Conservation (phyloP, 2,329 filamentous ascomycete genomes). For the Monosporascus sp. region DNA sequence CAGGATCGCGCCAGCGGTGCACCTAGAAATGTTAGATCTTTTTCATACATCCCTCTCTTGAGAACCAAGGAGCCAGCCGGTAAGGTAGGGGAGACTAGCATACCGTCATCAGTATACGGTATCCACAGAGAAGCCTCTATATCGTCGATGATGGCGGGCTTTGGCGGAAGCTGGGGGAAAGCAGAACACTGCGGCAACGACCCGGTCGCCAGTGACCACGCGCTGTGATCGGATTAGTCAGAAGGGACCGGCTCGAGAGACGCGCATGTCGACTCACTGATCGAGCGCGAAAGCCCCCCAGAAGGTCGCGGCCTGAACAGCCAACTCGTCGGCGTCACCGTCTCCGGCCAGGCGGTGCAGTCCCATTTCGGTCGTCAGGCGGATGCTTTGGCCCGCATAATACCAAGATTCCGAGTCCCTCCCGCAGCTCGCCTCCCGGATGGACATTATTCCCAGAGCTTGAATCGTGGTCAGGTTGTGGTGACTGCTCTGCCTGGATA, state of each 20-base stretch:
- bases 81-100: slow-evolving; percentile 16
- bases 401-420: slow-evolving; percentile 69
- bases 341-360: slow-evolving; percentile 51
- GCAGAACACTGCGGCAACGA: slow-evolving; percentile 55
- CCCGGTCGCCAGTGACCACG: slow-evolving; percentile 60
- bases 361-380: slow-evolving; percentile 67
- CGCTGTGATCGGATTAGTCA: slow-evolving; percentile 35
- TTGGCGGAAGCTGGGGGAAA: slow-evolving; percentile 51
- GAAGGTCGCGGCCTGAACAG: slow-evolving; percentile 54
- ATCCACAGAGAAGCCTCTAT: slow-evolving; percentile 57
- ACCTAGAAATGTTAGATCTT: slow-evolving; percentile 28
- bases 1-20: slow-evolving; percentile 48
- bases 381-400: slow-evolving; percentile 66
- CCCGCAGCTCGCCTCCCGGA: slow-evolving; percentile 67
- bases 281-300: slow-evolving; percentile 59
- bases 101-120: slow-evolving; percentile 53
- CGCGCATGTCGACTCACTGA: slow-evolving; percentile 44
- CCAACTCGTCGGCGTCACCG: slow-evolving; percentile 49
- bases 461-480: slow-evolving; percentile 66
- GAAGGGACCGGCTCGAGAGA: not conserved
- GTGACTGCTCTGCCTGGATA: slow-evolving; percentile 52
- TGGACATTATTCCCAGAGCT: slow-evolving; percentile 70
- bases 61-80: not conserved
- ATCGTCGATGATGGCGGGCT: slow-evolving; percentile 54
- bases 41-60: slow-evolving; percentile 2